These are phyloP conservation scores for Phylloboletellus chloephorus DNA, from an alignment of 1,284 basidiomycete species.

Conservation along the genomic window DNA sequence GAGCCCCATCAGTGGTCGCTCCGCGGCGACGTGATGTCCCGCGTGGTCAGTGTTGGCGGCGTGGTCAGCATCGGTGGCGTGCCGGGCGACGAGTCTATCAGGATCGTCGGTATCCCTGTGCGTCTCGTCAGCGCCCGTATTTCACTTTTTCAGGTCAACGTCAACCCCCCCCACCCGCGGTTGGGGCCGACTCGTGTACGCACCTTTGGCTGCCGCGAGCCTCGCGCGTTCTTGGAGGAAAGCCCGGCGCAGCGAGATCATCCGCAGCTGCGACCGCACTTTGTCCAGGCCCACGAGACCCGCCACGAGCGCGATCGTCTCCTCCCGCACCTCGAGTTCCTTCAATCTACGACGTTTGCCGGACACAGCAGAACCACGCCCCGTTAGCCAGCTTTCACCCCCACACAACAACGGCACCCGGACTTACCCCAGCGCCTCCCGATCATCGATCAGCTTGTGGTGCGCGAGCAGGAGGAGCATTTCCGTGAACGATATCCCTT, in stretches of 20 bases:
- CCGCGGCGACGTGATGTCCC: slow-evolving; percentile 50
- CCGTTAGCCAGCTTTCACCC: too few species aligned
- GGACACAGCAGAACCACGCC: too few species aligned
- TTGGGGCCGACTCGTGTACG: too few species aligned
- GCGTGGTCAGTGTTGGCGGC: slow-evolving; percentile 33
- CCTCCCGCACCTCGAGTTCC: slow-evolving; percentile 72
- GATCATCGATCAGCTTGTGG: slow-evolving; percentile 88
- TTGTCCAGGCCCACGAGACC: slow-evolving; percentile 82
- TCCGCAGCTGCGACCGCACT: slow-evolving; percentile 72
- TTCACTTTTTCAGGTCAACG: too few species aligned
- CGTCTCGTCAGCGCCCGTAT: too few species aligned
- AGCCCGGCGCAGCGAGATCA: slow-evolving; percentile 67
- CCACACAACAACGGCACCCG: background rate
- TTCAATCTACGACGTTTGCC: slow-evolving; percentile 70
- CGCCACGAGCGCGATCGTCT: slow-evolving; percentile 73
- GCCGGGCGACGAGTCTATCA: slow-evolving; percentile 52
- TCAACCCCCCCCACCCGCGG: too few species aligned
- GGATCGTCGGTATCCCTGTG: slow-evolving; percentile 61
- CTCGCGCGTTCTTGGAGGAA: slow-evolving; percentile 49
- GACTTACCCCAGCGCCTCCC: slow-evolving; percentile 77
- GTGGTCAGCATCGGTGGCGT: slow-evolving; percentile 39
- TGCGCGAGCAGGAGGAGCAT: slow-evolving; percentile 90
- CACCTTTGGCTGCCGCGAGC: slow-evolving; percentile 30
- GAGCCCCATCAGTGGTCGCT: slow-evolving; percentile 31
- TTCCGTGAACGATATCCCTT: slow-evolving; percentile 86